These are phyloP conservation scores for Phialocephala subalpina DNA, from an alignment of 2,329 filamentous ascomycete genomes.

Conservation along the genomic window DNA sequence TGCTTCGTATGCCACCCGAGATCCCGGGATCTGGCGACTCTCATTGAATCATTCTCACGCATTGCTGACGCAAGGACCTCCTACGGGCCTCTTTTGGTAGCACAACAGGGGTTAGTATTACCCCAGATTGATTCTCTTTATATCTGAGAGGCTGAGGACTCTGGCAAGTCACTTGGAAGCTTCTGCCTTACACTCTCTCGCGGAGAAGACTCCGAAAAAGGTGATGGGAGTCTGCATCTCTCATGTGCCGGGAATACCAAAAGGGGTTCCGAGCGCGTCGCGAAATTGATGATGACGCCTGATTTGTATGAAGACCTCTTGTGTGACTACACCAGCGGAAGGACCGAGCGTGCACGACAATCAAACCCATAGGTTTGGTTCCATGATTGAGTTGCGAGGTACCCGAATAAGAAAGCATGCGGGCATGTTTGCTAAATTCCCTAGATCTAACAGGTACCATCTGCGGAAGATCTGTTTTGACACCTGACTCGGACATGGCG, in stretches of 20 bases:
- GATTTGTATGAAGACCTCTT: neutral
- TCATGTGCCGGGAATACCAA: neutral
- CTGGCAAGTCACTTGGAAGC: neutral
- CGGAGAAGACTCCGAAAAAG: neutral
- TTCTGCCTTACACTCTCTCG: neutral
- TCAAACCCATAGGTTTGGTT: neutral
- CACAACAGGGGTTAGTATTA: neutral
- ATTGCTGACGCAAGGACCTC: neutral
- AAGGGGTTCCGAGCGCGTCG: neutral
- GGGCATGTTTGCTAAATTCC: neutral
- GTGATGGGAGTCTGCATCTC: neutral
- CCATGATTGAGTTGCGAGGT: neutral
- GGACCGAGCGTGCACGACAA: neutral
- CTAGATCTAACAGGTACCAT: neutral
- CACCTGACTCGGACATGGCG: neutral
- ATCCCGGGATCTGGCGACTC: neutral
- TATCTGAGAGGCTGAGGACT: neutral
- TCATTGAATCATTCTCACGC: neutral
- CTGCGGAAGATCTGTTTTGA: slow-evolving; percentile 1
- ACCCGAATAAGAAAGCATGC: neutral
- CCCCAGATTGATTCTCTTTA: neutral
- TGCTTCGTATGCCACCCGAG: no score
- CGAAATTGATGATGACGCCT: neutral
- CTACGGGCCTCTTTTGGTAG: neutral
- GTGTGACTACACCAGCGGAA: neutral